phyloP scores from a whole-genome alignment of 176 grass and related monocot species.

The Pontederia crassipes region DNA sequence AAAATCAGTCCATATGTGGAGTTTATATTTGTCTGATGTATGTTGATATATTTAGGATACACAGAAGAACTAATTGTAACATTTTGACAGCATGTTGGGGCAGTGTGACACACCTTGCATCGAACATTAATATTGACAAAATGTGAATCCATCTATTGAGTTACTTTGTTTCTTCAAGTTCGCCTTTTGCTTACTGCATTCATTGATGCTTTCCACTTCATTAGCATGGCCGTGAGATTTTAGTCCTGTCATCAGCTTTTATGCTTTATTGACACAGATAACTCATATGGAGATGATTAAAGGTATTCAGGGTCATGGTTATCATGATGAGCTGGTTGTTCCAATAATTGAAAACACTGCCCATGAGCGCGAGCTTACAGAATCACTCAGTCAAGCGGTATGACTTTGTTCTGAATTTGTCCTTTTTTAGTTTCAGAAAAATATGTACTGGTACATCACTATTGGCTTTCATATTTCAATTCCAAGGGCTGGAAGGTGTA shows the following conservation, averaged over 20 bases:
- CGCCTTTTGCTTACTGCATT: too few relatives aligned
- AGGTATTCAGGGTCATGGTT: constrained; percentile 97
- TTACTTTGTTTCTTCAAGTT: too few relatives aligned
- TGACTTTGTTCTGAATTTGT: background rate
- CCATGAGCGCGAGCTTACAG: constrained; percentile 80
- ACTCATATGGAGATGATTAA: constrained; percentile 99
- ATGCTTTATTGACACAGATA: constrained; percentile 42
- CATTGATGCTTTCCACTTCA: too few relatives aligned
- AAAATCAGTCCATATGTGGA: too few relatives aligned
- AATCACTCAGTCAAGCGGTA: constrained; percentile 83
- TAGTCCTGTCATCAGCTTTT: background rate
- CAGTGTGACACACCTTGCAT: too few relatives aligned
- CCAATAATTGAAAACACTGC: constrained; percentile 96
- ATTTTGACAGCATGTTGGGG: too few relatives aligned
- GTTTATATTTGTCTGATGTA: too few relatives aligned
- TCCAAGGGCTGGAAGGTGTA: background rate
- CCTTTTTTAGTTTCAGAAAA: constrained; percentile 20
- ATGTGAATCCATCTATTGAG: too few relatives aligned
- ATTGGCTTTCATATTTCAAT: constrained; percentile 11
- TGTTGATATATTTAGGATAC: too few relatives aligned
- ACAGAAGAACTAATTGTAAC: too few relatives aligned
- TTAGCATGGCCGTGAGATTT: too few relatives aligned
- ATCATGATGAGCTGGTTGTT: constrained; percentile 80
- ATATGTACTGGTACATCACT: constrained; percentile 6
- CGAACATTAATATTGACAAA: too few relatives aligned